Base-by-base conservation (phyloP, 2,329 filamentous ascomycete species). In the Tympanopsis confertula region DNA sequence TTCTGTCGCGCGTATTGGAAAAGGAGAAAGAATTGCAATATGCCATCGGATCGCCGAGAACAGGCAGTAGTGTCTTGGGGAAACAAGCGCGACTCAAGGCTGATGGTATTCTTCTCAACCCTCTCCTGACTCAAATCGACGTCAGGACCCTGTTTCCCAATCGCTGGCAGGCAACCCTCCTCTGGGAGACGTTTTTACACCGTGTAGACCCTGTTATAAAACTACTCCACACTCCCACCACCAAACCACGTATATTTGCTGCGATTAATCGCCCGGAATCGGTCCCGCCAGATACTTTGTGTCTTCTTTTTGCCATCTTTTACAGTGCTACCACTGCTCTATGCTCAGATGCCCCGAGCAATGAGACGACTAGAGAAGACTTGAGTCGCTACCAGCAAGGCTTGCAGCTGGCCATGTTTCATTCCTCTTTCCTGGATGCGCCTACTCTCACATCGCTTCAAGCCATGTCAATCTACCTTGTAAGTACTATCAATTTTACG, bases 171-270 rank as follows among this genome's bases (percentile, higher is more conserved):
- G 24, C 24, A 10, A 28, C 24, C n/a, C 24, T 10, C 10, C 24
- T 28, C 24, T 28, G 24, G 24, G 10, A 28, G 24, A 28, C n/a
- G 10, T 28, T 28, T n/a, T n/a, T 28, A 10, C 10, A n/a, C 24
- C 24, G 24, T 12, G 50, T 57, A 2, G 49, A 57, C 28, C 47
- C 50, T 2, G 33, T 55, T 2, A 28, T 48, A 13, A 55, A 53
- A 35, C 15, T 55, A 1, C 33, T 57, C 19, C 54, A 57, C 35
- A 40, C 50, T 3, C 54, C 54, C 12, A 49, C 54, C 1, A 44
- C 41, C 3, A 44, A 52, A 35, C 45, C 50, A 3, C 39, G 24
- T 5, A 40, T 57, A 4, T 54, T 54, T 38, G 44, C 45, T 18
- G 50, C 53, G 1, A 55, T 55, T 17, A 50, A 44, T 20, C 36